Conservation (phyloP, 129 eudicot genomes). For the Centaurea solstitialis region DNA sequence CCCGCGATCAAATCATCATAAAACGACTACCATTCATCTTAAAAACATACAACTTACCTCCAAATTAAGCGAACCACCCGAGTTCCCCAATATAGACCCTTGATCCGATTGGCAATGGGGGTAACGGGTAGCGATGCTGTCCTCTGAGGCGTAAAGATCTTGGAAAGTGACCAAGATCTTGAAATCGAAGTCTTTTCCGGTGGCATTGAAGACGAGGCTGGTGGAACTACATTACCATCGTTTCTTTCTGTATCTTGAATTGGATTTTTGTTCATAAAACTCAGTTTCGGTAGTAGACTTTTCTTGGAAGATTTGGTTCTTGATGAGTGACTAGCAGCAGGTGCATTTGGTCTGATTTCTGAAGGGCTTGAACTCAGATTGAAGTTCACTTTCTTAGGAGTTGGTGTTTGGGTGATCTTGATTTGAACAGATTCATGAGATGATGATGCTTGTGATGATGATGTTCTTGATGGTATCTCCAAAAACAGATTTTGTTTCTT, state of each 20-base stretch:
- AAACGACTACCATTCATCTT: not conserved
- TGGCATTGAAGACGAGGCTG: conserved; percentile 26
- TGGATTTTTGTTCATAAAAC: conserved; percentile 47
- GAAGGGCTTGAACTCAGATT: conserved; percentile 53
- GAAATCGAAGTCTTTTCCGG: conserved; percentile 61
- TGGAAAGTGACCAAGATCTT: conserved; percentile 80
- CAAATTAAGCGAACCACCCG: conserved; percentile 30
- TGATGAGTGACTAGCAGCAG: conserved; percentile 48
- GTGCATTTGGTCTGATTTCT: conserved; percentile 37
- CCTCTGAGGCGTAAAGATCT: conserved; percentile 75
- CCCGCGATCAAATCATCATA: not conserved
- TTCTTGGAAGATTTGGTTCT: conserved; percentile 57
- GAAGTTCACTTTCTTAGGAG: conserved; percentile 79
- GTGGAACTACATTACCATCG: conserved; percentile 26
- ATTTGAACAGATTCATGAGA: conserved; percentile 62
- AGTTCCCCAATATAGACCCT: conserved; percentile 45
- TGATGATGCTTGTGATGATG: conserved; percentile 50
- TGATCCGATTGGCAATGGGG: conserved; percentile 57
- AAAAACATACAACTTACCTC: conserved; percentile 29
- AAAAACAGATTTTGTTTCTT: conserved; percentile 67
- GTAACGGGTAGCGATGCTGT: conserved; percentile 78
- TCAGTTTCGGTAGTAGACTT: conserved; percentile 45
- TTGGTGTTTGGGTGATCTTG: conserved; percentile 54
- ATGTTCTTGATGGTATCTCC: conserved; percentile 75
- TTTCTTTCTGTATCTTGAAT: conserved; percentile 52